Evolutionary conservation across 2,329 filamentous ascomycete genomes (phyloP), one percentile per base, ranked within the genome.

Genomic region (Scortechinia acanthostroma): DNA sequence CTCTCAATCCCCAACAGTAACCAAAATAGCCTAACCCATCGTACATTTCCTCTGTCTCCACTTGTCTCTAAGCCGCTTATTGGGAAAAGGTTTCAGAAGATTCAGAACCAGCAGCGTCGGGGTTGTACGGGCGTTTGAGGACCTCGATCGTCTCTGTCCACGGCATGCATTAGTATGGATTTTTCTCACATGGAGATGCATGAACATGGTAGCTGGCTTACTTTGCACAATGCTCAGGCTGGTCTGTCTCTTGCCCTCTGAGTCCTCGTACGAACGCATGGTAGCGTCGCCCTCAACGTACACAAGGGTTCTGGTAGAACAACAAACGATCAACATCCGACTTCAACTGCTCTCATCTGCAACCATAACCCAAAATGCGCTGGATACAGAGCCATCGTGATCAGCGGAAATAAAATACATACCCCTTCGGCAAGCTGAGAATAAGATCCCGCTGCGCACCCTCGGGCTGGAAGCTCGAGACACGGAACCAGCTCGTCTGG

Each of bases 401-500:
- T n/a, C n/a, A 33, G 20, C 23, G 21, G 16, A 4, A 19, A 45
- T 35, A 20, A 13, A 40, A 50, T 48, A 77, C 87, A 62, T 68
- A 95, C 88, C 91, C 91, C 73, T 96, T 97, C 45, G 80, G 80
- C 64, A 96, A 65, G 56, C 66, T 71, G 58, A 87, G 68, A 54
- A 95, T 61, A 58, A 77, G 84, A 50, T 95, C 87, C 58, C 83
- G 82, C 60, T 76, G 72, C 43, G 76, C 65, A 13, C 85, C 87
- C 51, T 88, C 81, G 14, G 70, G 68, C 44, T 69, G 55, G 61
- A 97, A 97, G 68, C 74, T 80, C 23, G 81, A 73, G 46, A 97
- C 73, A 47, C 74, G 76, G 75, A 94, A 97, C 86, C 87, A 97
- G 72, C 84, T 93, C 22, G 86, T 88, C 60, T 80, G 76, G 58